Conservation (phyloP, 1,284 basidiomycete species). For the Trichosporon inkin region DNA sequence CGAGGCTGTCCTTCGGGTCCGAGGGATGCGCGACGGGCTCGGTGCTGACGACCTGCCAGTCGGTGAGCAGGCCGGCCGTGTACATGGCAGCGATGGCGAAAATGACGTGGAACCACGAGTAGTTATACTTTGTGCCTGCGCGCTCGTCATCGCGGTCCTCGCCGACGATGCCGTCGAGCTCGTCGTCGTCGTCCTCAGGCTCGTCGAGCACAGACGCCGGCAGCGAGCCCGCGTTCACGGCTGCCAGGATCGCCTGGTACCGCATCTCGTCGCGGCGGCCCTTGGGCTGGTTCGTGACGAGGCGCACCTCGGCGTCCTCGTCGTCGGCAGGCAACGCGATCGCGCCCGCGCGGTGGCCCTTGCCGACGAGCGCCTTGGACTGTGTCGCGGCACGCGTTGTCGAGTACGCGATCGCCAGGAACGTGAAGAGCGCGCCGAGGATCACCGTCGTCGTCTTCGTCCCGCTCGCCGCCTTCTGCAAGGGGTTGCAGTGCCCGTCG, state of each 20-base stretch:
- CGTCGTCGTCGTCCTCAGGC: conserved; percentile 66
- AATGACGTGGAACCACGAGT: conserved; percentile 98
- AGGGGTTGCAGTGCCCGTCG: conserved; percentile 75
- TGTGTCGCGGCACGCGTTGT: conserved; percentile 94
- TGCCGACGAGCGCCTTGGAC: conserved; percentile 80
- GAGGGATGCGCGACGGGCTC: conserved; percentile 37
- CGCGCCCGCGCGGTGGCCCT: conserved; percentile 53
- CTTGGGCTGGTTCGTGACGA: conserved; percentile 79
- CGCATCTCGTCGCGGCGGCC: conserved; percentile 75
- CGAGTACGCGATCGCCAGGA: conserved; percentile 96
- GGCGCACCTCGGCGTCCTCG: conserved; percentile 56
- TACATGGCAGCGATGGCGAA: conserved; percentile 97
- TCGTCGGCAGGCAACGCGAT: conserved; percentile 58
- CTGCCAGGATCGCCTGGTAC: conserved; percentile 91
- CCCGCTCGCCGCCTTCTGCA: conserved; percentile 57
- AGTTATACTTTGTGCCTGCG: conserved; percentile 95
- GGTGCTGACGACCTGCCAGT: conserved; percentile 65
- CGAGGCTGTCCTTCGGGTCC: conserved; percentile 21
- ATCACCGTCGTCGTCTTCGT: conserved; percentile 84
- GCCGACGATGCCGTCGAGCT: conserved; percentile 62
- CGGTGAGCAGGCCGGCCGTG: conserved; percentile 95
- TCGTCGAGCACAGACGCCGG: conserved; percentile 89
- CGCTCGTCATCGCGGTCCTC: conserved; percentile 88
- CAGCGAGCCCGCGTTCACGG: conserved; percentile 93
- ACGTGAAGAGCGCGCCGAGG: conserved; percentile 91